Conservation (phyloP, 768 basidiomycete genomes). For the Pisolithus marmoratus region DNA sequence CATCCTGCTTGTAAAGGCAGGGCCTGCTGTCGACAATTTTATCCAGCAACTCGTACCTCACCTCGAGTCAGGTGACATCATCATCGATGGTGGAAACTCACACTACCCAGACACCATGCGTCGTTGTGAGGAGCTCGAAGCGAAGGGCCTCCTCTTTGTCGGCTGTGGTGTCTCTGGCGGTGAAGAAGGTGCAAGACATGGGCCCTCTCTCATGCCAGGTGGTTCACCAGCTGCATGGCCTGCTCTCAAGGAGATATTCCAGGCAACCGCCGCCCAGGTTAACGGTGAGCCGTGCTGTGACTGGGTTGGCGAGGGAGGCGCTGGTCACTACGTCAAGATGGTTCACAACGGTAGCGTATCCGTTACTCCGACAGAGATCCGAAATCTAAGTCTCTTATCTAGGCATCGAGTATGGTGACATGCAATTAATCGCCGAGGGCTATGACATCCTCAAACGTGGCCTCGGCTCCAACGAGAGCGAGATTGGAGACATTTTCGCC, state of each 20-base stretch:
- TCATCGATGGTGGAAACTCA: slow-evolving; percentile 99
- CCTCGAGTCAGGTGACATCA: slow-evolving; percentile 94
- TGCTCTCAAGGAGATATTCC: slow-evolving; percentile 96
- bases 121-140: slow-evolving; percentile 86
- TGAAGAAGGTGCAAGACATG: slow-evolving; percentile 96
- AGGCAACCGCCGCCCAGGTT: slow-evolving; percentile 93
- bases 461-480: slow-evolving; percentile 76
- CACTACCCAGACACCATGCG: slow-evolving; percentile 99
- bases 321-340: slow-evolving; percentile 99
- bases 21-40: slow-evolving; percentile 92
- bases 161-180: slow-evolving; percentile 99
- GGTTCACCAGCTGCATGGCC: slow-evolving; percentile 94
- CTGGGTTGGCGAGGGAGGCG: slow-evolving; percentile 96
- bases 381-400: slow-evolving; percentile 5
- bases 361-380: slow-evolving; percentile 2
- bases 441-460: slow-evolving; percentile 99
- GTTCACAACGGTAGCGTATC: slow-evolving; percentile 79
- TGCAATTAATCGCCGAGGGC: slow-evolving; percentile 98
- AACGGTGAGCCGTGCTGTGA: slow-evolving; percentile 97
- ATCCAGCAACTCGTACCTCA: slow-evolving; percentile 83
- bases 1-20: slow-evolving; percentile 98
- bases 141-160: slow-evolving; percentile 93
- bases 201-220: slow-evolving; percentile 99
- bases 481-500: slow-evolving; percentile 91
- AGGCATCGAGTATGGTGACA: slow-evolving; percentile 99